Evolutionary conservation across 129 eudicot species (phyloP), one percentile per base, ranked within the genome.

Genomic region (Lactuca saligna): DNA sequence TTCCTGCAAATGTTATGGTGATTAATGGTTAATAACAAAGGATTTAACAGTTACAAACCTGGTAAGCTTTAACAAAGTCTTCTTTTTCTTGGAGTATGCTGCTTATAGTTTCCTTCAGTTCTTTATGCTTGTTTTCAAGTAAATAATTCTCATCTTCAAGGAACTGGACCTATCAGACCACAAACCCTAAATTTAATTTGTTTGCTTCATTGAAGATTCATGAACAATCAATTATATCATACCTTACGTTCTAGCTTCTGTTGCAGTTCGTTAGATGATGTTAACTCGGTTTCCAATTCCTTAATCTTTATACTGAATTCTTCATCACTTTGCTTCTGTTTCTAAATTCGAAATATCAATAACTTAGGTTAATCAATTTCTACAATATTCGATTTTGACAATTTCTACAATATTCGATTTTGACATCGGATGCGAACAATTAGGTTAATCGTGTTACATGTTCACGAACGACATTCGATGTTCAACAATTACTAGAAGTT

Each of bases 51-150:
- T 41, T 31, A 72, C 83, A 68, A 54, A 84, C 95, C 90, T 84
- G 82, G 71, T 87, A 87, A 60, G 78, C 83, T 32, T 79, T 77
- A 17, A 84, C 69, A 74, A 87, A 87, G 29, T 50, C 35, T 69
- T 87, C 81, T 72, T 77, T 84, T 17, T 89, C 70, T 70, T 79
- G 80, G 29, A 87, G 74, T 44, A 81, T 71, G 80, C 48, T 74
- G 69, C 55, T 55, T 49, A 87, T 65, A 59, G 89, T 84, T 72
- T 73, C 85, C 54, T 84, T 82, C 71, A 79, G 80, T 66, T 87
- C 84, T 57, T 74, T 84, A 66, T 84, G 95, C 80, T 84, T 84
- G 67, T 33, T 77, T 76, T 84, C 84, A 68, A 84, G 82, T 80
- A 87, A 48, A 60, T 58, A 68, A 65, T 87, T 87, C 65, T 84